Conservation (phyloP, 2,329 filamentous ascomycete genomes). For the Alternaria sp. region DNA sequence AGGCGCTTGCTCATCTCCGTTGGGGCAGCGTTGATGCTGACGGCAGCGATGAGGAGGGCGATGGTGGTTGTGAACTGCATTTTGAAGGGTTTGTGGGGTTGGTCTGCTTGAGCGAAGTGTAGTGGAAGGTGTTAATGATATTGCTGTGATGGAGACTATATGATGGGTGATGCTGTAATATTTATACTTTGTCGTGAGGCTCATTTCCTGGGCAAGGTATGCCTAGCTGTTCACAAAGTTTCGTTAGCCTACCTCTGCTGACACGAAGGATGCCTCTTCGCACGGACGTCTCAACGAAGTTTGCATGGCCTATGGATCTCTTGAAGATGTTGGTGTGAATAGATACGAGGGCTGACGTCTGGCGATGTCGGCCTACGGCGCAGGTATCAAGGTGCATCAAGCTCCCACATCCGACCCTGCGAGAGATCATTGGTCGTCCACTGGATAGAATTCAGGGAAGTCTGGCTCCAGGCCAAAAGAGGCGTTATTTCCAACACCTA, state of each 20-base stretch:
- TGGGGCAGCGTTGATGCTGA: slow-evolving; percentile 20
- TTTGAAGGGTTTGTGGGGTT: background rate
- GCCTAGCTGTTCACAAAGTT: background rate
- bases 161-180: background rate
- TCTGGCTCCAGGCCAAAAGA: background rate
- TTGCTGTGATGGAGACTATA: background rate
- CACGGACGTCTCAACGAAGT: background rate
- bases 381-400: background rate
- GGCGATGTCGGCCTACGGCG: background rate
- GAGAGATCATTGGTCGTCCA: background rate
- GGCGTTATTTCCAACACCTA: background rate
- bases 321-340: background rate
- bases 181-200: background rate
- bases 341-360: background rate
- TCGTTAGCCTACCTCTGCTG: background rate
- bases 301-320: background rate
- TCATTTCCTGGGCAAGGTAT: background rate
- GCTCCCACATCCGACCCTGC: background rate
- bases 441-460: background rate
- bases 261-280: background rate
- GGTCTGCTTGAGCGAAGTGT: background rate
- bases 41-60: slow-evolving; percentile 13
- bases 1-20: slow-evolving; percentile 8
- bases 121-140: background rate
- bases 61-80: slow-evolving; percentile 15